These are phyloP conservation scores for Nannochloris sp. DNA, from an alignment of 139 green algal species.

Conservation along the genomic window DNA sequence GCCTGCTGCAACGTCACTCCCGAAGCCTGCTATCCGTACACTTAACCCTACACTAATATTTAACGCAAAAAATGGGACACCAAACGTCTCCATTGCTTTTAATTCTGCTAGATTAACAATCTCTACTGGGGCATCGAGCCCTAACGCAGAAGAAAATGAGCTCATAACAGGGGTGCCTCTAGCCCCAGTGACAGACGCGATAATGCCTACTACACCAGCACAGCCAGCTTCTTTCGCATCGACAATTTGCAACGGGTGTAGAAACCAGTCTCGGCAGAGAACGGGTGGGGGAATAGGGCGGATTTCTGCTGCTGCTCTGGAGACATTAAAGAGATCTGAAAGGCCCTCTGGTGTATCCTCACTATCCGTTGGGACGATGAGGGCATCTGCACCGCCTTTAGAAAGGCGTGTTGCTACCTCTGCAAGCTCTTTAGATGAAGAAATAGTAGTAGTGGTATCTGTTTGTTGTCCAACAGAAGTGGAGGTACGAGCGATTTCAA, in stretches of 20 bases:
- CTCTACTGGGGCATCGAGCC: conserved; percentile 28
- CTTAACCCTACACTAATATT: conserved; percentile 47
- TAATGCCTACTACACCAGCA: conserved; percentile 52
- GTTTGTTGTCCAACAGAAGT: background rate
- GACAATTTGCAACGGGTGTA: conserved; percentile 70
- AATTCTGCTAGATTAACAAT: conserved; percentile 25
- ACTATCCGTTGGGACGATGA: conserved; percentile 54
- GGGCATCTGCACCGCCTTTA: conserved; percentile 47
- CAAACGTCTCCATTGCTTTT: background rate
- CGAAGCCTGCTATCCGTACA: conserved; percentile 53
- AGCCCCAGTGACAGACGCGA: conserved; percentile 40
- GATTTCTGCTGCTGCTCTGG: background rate
- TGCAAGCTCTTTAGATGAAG: conserved; percentile 25
- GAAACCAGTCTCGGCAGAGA: conserved; percentile 60
- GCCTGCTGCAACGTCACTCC: conserved; percentile 50
- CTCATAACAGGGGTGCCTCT: conserved; percentile 60
- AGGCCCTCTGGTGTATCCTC: conserved; percentile 54
- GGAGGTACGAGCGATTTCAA: conserved; percentile 30
- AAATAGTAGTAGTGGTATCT: background rate
- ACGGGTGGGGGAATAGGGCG: conserved; percentile 45
- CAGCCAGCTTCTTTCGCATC: conserved; percentile 70
- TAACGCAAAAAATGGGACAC: conserved; percentile 23
- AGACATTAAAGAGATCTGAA: conserved; percentile 25
- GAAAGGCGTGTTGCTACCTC: conserved; percentile 21
- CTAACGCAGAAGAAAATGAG: conserved; percentile 57